Evolutionary conservation across 352 stramenopile species (phyloP), one percentile per base, ranked within the genome.

Genomic region (Albugo laibachii): DNA sequence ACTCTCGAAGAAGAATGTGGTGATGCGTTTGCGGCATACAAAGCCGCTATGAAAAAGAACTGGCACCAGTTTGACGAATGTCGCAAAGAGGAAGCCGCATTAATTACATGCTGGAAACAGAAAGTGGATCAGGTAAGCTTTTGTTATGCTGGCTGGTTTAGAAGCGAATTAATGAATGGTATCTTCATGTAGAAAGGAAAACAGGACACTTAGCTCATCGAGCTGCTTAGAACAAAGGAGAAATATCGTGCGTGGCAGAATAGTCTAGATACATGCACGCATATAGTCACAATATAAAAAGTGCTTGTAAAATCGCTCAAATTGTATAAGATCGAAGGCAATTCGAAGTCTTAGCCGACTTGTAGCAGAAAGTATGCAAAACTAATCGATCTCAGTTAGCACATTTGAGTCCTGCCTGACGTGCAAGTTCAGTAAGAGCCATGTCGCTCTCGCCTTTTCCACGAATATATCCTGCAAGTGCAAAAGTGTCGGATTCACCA

Each of bases 381-480:
- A 43, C 38, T 19, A 24, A 43, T 10, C 16, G 20, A 8, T 24
- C 20, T 43, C 20, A 43, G 8, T 24, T 10, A 43, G 38, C 38
- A 68, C 71, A 79, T 69, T 86, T 81, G 68, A 75, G 69, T 54
- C 86, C 78, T 48, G 71, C 63, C 57, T 81, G 67, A 54, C 62
- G 63, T 45, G 57, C 41, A 47, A 92, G 65, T 66, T 92, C 75
- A 45, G 84, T 94, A 36, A 97, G 62, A 21, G 93, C 92, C 64
- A 95, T 81, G 65, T 97, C 93, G 60, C 74, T 83, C 59, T 97
- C 91, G 54, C 80, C 79, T 74, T 97, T 96, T 74, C 86, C 71
- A 56, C 94, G 87, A 63, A 98, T 95, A 82, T 97, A 98, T 65
- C 94, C 94, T 59, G 77, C 83, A 57, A 98, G 73, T 58, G 83